These are phyloP conservation scores for Fusarium pilosicola DNA, from an alignment of 2,329 filamentous ascomycete genomes.

Conservation along the genomic window DNA sequence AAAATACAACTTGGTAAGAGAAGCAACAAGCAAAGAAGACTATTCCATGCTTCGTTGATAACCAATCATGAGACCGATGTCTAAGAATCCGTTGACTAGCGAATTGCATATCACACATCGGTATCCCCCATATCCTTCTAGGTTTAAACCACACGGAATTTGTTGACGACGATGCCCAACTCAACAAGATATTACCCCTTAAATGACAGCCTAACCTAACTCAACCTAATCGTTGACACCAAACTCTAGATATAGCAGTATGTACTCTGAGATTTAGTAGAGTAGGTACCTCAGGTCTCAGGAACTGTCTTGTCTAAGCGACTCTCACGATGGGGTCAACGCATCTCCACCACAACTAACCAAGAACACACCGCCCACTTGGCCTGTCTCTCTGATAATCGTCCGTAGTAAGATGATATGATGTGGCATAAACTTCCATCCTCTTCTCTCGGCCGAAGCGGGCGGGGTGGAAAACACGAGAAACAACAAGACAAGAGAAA, in stretches of 20 bases:
- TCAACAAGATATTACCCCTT: conserved; percentile 17
- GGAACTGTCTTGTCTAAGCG: background rate
- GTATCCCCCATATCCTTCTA: background rate
- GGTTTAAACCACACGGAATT: background rate
- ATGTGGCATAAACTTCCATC: conserved; percentile 35
- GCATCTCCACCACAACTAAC: background rate
- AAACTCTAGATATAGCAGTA: background rate
- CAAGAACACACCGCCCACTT: conserved; percentile 26
- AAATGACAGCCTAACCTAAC: conserved; percentile 2
- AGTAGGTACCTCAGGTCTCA: background rate
- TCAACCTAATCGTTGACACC: background rate
- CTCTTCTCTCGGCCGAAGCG: conserved; percentile 24
- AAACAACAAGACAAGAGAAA: conserved; percentile 4
- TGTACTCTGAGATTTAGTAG: background rate
- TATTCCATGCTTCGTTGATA: background rate
- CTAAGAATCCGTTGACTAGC: background rate
- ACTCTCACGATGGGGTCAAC: conserved; percentile 23
- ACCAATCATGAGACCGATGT: conserved; percentile 4
- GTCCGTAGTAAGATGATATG: conserved; percentile 29
- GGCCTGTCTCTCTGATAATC: background rate
- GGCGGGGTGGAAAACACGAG: conserved; percentile 30
- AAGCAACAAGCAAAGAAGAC: background rate
- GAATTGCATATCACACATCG: background rate
- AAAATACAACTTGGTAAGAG: background rate
- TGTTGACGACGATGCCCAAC: conserved; percentile 17